A percentile compares a stretch with the other conserved stretches of the same genome.
Conservation (phyloP, 169 alveolate genomes). For the Amoebophrya sp. region DNA sequence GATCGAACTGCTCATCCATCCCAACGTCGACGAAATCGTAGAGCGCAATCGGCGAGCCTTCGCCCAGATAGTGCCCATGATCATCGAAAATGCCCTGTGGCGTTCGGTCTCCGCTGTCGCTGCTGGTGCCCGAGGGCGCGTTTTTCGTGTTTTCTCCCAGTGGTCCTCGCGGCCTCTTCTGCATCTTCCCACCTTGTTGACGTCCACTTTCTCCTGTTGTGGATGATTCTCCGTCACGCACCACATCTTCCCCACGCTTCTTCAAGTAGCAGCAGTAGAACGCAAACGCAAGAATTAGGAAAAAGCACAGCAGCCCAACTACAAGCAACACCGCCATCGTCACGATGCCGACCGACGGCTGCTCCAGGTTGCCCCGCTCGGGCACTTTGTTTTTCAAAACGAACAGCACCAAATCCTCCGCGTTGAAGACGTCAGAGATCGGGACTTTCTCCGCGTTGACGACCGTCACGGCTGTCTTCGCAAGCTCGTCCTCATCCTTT, state of each 20-base stretch:
- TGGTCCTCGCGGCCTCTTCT: no score
- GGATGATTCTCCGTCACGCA: no score
- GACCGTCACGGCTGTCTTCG: not conserved
- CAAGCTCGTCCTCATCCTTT: not conserved
- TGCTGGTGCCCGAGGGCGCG: no score
- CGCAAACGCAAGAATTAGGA: not conserved
- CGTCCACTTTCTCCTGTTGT: no score
- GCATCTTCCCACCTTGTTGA: no score
- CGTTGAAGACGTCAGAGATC: not conserved
- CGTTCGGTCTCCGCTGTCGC: no score
- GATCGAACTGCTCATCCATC: not conserved
- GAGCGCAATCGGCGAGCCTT: no score
- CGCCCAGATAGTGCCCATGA: no score
- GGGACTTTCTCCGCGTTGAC: not conserved
- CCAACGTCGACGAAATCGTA: not conserved
- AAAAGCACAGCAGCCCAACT: not conserved
- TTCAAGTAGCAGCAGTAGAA: slow-evolving; percentile 6
- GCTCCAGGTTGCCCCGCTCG: not conserved
- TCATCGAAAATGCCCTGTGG: no score
- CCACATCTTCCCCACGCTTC: no score
- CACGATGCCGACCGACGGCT: not conserved
- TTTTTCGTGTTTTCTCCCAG: no score
- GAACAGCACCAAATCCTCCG: not conserved
- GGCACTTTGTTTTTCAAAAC: not conserved
- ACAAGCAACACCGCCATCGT: not conserved